Conservation (phyloP, 495 filamentous ascomycete genomes). For the Podospora australis region DNA sequence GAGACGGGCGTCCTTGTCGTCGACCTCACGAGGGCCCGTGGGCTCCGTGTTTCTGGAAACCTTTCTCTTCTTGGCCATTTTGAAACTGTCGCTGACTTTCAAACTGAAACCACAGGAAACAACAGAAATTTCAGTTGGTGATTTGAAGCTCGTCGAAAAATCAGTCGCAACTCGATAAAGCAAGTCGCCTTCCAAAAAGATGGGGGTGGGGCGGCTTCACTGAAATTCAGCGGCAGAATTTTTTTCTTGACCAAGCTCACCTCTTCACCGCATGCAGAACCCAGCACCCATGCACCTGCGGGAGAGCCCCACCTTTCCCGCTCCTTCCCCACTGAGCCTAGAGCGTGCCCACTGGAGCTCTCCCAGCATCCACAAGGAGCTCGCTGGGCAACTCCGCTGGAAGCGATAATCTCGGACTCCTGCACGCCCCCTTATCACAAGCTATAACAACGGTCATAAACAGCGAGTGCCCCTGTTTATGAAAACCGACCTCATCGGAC, state of each 20-base stretch:
- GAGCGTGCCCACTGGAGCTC: no score
- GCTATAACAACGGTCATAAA: no score
- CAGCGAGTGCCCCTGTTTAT: no score
- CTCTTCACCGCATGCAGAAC: conserved; percentile 2
- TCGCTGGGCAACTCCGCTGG: no score
- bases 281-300: neutral
- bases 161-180: neutral
- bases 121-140: neutral
- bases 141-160: neutral
- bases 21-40: conserved; percentile 41
- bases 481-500: no score
- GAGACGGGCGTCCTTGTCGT: conserved; percentile 49
- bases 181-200: neutral
- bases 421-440: no score
- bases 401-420: no score
- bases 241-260: neutral
- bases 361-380: no score
- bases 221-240: conserved; percentile 5
- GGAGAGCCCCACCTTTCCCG: neutral
- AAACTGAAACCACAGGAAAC: neutral
- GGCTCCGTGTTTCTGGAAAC: conserved; percentile 43
- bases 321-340: neutral
- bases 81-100: conserved; percentile 7
- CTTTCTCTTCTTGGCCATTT: conserved; percentile 81
- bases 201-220: neutral